Base-by-base conservation (phyloP, 495 filamentous ascomycete species). In the Xylaria bambusicola region DNA sequence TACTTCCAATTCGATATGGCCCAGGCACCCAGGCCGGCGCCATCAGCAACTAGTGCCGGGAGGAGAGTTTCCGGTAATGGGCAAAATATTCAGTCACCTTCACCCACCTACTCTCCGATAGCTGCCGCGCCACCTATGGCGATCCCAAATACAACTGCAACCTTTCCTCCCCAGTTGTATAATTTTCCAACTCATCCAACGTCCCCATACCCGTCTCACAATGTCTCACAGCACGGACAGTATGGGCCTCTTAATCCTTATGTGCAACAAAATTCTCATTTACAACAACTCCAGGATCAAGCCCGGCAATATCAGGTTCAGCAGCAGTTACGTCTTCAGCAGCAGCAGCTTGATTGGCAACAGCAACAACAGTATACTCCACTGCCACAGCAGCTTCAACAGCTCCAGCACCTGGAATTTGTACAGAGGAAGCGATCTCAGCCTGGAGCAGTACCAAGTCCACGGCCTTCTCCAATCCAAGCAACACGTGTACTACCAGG, bases 141-240 rank as follows among this genome's bases (percentile, higher is more conserved):
- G 17, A 17, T 46, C 2, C 17, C 56, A 33, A 40, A 23, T 7
- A 29, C 48, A 9, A 26, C 5, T 53, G 10, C 18, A 45, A 6
- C 23, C 9, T 1, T 42, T 15, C 26, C 61, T 54, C n/a, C 62
- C 56, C n/a, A 57, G 61, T 24, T 53, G 17, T 20, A 62, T 62
- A 18, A 27, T 55, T 24, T 40, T 10, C 29, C 15, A 17, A 40
- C 15, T 33, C 38, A 47, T 31, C 33, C 51, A 54, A 42, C 49
- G 21, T 45, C 38, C 7, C 44, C 54, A 18, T 56, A 24, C 23
- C 38, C 21, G 29, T 23, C 55, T 12, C n/a, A 52, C 3, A 51
- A 18, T 17, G 15, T 54, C 31, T 50, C 42, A 24, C 61, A 62
- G 42, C 36, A 61, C 41, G 50, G 40, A 38, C 58, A 61, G 20